Percentiles rank a stretch among this genome's conserved stretches.
Evolutionary conservation across 257 asterid genomes (phyloP).

Genomic region (Marsdenia floribunda): DNA sequence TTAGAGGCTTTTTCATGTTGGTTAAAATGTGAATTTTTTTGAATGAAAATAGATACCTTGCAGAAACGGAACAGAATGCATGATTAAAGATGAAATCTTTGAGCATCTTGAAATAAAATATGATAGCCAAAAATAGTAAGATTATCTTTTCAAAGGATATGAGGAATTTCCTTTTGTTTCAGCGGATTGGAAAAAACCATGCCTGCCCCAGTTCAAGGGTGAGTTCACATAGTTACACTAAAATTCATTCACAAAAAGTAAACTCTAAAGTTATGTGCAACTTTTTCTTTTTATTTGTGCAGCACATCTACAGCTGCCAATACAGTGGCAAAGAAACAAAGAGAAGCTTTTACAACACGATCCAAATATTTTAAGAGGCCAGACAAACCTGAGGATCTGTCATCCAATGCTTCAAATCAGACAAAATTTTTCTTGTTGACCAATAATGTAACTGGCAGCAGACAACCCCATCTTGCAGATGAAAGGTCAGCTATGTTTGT

Average conservation of each 20-base stretch:
- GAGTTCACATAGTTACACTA: background rate
- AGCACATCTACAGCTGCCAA: constrained; percentile 37
- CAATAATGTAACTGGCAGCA: constrained; percentile 28
- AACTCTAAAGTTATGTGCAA: constrained; percentile 4
- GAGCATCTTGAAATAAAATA: background rate
- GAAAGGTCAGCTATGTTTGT: constrained; percentile 23
- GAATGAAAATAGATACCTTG: background rate
- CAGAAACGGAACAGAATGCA: background rate
- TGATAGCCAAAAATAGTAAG: background rate
- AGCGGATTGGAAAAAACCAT: background rate
- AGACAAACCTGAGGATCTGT: constrained; percentile 35
- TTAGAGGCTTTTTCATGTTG: constrained; percentile 7
- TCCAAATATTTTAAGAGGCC: constrained; percentile 41
- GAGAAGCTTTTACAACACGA: constrained; percentile 32
- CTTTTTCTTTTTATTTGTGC: constrained; percentile 20
- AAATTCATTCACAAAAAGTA: constrained; percentile 1
- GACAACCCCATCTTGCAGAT: constrained; percentile 30
- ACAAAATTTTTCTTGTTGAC: constrained; percentile 30
- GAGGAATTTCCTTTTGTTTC: background rate
- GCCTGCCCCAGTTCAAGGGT: background rate
- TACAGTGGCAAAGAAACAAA: constrained; percentile 30
- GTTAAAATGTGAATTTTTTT: background rate
- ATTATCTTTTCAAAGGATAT: background rate
- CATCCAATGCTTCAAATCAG: constrained; percentile 28
- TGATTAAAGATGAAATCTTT: background rate